Conservation (phyloP, 768 basidiomycete species). For the Naganishia friedmannii region DNA sequence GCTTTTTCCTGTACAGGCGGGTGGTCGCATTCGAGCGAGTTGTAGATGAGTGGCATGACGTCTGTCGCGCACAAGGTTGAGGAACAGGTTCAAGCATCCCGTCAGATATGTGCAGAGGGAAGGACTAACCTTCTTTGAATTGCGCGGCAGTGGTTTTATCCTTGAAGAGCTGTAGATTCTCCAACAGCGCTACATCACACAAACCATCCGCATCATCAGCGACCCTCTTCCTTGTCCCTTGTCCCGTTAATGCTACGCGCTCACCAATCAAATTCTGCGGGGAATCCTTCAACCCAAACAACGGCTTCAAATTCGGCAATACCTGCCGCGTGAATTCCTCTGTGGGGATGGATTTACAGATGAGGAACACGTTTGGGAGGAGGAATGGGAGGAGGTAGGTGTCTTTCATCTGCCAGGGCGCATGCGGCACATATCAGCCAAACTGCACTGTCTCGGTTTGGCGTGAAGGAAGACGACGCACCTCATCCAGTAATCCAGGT, state of each 20-base stretch:
- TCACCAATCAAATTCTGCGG: constrained; percentile 70
- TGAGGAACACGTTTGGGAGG: constrained; percentile 89
- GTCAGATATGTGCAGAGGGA: too few relatives aligned
- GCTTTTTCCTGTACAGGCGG: constrained; percentile 86
- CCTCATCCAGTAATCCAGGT: constrained; percentile 89
- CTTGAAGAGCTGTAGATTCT: constrained; percentile 81
- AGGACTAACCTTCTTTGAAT: constrained; percentile 80
- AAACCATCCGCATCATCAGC: not conserved
- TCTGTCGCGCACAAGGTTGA: constrained; percentile 63
- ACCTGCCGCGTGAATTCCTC: constrained; percentile 74
- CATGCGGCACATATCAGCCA: not conserved
- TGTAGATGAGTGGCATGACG: constrained; percentile 93
- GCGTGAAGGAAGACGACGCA: constrained; percentile 45
- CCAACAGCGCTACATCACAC: constrained; percentile 61
- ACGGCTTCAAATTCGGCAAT: constrained; percentile 79
- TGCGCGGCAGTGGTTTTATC: constrained; percentile 79
- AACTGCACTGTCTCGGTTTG: not conserved
- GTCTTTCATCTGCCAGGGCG: constrained; percentile 64
- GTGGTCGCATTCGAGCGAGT: constrained; percentile 94
- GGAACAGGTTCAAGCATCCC: too few relatives aligned
- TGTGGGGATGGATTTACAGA: constrained; percentile 72
- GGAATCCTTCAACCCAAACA: constrained; percentile 88
- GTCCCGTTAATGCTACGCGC: constrained; percentile 20
- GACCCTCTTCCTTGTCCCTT: constrained; percentile 8
- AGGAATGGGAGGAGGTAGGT: constrained; percentile 87